Percentiles rank a stretch among this genome's conserved stretches.
These are phyloP conservation scores for Talaromyces wortmannii DNA, from an alignment of 495 filamentous ascomycete genomes.

Conservation along the genomic window DNA sequence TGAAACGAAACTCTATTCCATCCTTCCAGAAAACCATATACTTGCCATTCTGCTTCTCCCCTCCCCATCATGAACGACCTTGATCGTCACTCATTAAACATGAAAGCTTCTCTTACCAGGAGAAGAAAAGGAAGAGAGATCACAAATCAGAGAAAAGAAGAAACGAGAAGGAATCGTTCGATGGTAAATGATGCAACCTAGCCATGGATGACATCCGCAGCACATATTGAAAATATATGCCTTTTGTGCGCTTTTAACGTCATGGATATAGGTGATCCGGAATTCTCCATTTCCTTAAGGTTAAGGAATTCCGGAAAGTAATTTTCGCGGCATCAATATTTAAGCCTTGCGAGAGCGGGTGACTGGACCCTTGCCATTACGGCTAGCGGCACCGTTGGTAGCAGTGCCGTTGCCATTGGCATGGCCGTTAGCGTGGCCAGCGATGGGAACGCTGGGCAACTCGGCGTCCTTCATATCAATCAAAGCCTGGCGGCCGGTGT, in stretches of 20 bases:
- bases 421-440: conserved; percentile 16
- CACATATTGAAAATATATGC: background rate
- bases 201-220: too few species aligned
- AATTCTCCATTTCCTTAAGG: too few species aligned
- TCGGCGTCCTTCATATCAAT: conserved; percentile 50
- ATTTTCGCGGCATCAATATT: conserved; percentile 1
- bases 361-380: conserved; percentile 32
- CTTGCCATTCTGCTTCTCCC: background rate
- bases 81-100: conserved; percentile 6
- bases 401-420: conserved; percentile 28
- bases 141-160: background rate
- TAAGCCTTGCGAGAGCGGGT: conserved; percentile 46
- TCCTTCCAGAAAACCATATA: too few species aligned
- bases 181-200: background rate
- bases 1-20: too few species aligned
- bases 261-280: background rate
- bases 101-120: background rate
- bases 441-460: conserved; percentile 26
- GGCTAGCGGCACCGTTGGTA: conserved; percentile 16
- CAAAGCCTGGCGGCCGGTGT: conserved; percentile 44
- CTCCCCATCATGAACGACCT: conserved; percentile 1
- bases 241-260: background rate
- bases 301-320: too few species aligned
- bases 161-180: background rate
- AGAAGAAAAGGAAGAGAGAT: background rate